Percentiles rank a stretch among this genome's conserved stretches.
These are phyloP conservation scores for Thelephora terrestris DNA, from an alignment of 1,284 basidiomycete genomes.

Conservation along the genomic window DNA sequence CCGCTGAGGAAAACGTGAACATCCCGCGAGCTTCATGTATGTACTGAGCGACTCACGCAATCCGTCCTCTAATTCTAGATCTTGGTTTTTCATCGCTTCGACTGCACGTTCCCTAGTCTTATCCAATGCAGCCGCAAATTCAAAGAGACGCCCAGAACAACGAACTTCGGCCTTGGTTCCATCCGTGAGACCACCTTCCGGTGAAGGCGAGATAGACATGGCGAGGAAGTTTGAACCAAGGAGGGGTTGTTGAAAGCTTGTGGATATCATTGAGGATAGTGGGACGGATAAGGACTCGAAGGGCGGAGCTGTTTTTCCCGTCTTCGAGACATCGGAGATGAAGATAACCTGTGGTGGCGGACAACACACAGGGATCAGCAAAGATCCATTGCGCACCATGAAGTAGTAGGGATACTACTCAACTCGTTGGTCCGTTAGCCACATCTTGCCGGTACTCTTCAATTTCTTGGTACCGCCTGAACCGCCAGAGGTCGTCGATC, in stretches of 20 bases:
- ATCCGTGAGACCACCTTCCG: slow-evolving; percentile 50
- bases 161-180: slow-evolving; percentile 59
- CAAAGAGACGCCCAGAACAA: slow-evolving; percentile 59
- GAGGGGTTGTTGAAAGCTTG: slow-evolving; percentile 65
- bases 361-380: neutral
- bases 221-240: slow-evolving; percentile 59
- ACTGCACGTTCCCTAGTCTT: slow-evolving; percentile 66
- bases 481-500: slow-evolving; percentile 33
- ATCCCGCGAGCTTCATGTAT: neutral
- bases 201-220: slow-evolving; percentile 55
- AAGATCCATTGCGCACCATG: neutral
- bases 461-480: slow-evolving; percentile 46
- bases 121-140: slow-evolving; percentile 60
- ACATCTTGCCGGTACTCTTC: slow-evolving; percentile 46
- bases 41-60: slow-evolving; percentile 42
- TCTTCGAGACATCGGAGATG: slow-evolving; percentile 28
- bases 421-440: slow-evolving; percentile 66
- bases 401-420: slow-evolving; percentile 15
- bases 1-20: slow-evolving; percentile 3
- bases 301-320: slow-evolving; percentile 29
- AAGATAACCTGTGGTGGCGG: slow-evolving; percentile 49
- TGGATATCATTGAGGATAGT: slow-evolving; percentile 51
- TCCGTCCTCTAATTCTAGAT: slow-evolving; percentile 41
- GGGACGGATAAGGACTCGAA: slow-evolving; percentile 48
- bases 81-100: slow-evolving; percentile 57